Evolutionary conservation across 164 flowering plant species (phyloP), one percentile per base, ranked within the genome.

Genomic region (Nelumbo lutea): DNA sequence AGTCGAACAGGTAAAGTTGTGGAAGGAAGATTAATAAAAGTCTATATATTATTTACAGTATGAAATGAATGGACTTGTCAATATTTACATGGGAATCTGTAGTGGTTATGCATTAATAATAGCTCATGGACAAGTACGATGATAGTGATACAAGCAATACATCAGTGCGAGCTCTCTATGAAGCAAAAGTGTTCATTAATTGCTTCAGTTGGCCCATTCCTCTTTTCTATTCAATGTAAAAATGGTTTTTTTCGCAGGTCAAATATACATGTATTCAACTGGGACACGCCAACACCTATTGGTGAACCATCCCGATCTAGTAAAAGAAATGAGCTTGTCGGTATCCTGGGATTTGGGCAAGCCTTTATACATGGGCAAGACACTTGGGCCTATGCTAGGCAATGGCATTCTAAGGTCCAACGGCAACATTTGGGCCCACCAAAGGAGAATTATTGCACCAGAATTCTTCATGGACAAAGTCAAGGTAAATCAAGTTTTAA

Each of bases 381-480:
- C 72, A 5, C 61, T 63, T 3, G 75, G 73, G 1, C 61, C 83
- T 8, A 57, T 84, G 48, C 72, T 86, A 7, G 87, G 89, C 8
- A 72, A 72, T 9, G 86, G 86, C 4, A 73, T 86, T 43, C 2
- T 82, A 1, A 69, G 71, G 9, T 70, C 85, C 1, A 86, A 80
- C 71, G 86, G 85, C 0, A 15, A 62, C 1, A 1, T n/a, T 11
- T 86, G 90, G 88, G 76, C 75, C 8, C 78, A 81, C n/a, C 88
- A 84, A 39, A 76, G 86, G 68, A 84, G 82, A 62, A 70, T 81
- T 41, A 61, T 82, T 44, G 86, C 86, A 39, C 86, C 82, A 38
- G 73, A 77, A 40, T 75, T 84, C 7, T 76, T 66, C 74, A 67
- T 78, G 67, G 79, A 84, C 42, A 79, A 79, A 58, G 82, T 83